phyloP scores from a whole-genome alignment of 495 filamentous ascomycete genomes.

The Physcia stellaris region DNA sequence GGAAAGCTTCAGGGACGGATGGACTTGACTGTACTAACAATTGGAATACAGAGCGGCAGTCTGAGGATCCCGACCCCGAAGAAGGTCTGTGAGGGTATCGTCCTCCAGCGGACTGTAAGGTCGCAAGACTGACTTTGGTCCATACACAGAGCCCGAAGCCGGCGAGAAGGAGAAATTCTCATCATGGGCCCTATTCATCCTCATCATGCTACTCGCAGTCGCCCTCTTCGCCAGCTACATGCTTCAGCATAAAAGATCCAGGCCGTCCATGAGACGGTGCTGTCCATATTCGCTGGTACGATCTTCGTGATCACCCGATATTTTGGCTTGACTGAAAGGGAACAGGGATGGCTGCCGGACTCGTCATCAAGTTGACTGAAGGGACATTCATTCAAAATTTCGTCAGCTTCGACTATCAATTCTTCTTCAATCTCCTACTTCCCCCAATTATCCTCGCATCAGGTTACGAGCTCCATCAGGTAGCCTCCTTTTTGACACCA shows the following conservation, averaged over 20 bases:
- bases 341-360: slow-evolving; percentile 85
- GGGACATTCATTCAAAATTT: slow-evolving; percentile 70
- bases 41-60: slow-evolving; percentile 18
- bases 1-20: not conserved
- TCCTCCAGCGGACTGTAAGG: slow-evolving; percentile 1
- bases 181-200: slow-evolving; percentile 94
- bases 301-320: slow-evolving; percentile 5
- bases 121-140: slow-evolving; percentile 3
- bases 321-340: slow-evolving; percentile 5
- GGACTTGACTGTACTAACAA: not conserved
- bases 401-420: slow-evolving; percentile 94
- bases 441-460: slow-evolving; percentile 95
- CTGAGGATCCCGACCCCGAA: slow-evolving; percentile 33
- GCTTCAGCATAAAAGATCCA: slow-evolving; percentile 90
- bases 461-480: slow-evolving; percentile 91
- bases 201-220: slow-evolving; percentile 81
- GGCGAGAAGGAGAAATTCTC: slow-evolving; percentile 80
- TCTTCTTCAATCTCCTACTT: slow-evolving; percentile 97
- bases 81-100: slow-evolving; percentile 38
- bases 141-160: slow-evolving; percentile 38
- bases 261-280: slow-evolving; percentile 92
- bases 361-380: slow-evolving; percentile 70
- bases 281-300: slow-evolving; percentile 94
- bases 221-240: slow-evolving; percentile 96
- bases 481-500: slow-evolving; percentile 11